phyloP scores from a whole-genome alignment of 108 stramenopile species.

The Nitzschia sp. region DNA sequence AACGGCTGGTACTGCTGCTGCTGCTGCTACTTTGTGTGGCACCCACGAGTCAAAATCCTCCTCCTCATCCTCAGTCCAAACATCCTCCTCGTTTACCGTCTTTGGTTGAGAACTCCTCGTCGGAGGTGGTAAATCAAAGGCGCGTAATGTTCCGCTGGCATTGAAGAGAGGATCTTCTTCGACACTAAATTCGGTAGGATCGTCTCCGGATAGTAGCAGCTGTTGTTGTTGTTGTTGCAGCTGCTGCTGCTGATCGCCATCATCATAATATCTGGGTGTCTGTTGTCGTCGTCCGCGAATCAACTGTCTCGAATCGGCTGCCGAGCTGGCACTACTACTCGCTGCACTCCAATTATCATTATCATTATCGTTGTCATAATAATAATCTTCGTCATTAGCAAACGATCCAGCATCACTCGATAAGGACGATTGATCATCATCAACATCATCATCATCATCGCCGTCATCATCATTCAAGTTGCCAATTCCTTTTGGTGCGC shows the following conservation, averaged over 20 bases:
- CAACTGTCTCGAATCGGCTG: slow-evolving; percentile 2
- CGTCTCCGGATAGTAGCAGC: slow-evolving; percentile 1
- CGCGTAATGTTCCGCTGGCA: background rate
- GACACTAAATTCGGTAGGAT: slow-evolving; percentile 13
- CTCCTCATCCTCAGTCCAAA: slow-evolving; percentile 3
- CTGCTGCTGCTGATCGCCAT: background rate
- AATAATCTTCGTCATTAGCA: background rate
- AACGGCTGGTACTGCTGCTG: too few relatives aligned
- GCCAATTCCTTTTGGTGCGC: background rate
- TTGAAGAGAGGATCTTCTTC: slow-evolving; percentile 19
- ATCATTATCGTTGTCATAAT: background rate
- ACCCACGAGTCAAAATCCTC: too few relatives aligned
- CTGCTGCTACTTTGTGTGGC: too few relatives aligned
- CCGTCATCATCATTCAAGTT: background rate
- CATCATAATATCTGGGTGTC: background rate
- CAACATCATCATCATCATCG: background rate
- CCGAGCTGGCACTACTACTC: slow-evolving; percentile 4
- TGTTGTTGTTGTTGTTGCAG: background rate
- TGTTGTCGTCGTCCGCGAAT: background rate
- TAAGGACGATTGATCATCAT: slow-evolving; percentile 8
- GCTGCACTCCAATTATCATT: background rate
- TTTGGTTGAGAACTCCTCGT: background rate
- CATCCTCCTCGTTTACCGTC: background rate
- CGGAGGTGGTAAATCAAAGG: background rate
- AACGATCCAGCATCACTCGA: slow-evolving; percentile 15